Base-by-base conservation (phyloP, 441 rosid species). In the Manihot esculenta region DNA sequence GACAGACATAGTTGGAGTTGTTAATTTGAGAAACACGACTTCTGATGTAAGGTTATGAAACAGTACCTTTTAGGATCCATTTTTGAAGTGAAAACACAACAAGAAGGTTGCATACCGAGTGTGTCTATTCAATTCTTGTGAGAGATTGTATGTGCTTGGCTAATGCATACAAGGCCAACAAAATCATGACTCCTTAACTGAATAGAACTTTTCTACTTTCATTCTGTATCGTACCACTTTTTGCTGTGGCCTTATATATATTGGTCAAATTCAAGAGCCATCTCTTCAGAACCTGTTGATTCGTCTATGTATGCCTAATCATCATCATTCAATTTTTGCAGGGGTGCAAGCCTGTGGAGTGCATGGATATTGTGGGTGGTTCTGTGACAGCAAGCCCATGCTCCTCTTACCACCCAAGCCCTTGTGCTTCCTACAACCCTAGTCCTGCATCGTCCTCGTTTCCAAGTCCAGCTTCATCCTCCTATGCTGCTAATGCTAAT, bases 321-420 rank as follows among this genome's bases (percentile, higher is more conserved):
- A 33, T 69, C 11, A 55, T 56, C 33, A 23, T 77, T 30, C 62
- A 47, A 17, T 49, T 49, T 73, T 38, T 76, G 64, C 75, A 91
- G 94, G 97, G 97, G 69, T 91, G 93, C 82, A 89, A 81, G 54
- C 95, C 95, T 49, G 70, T 79, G 63, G 92, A 88, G 72, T 75
- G 84, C 54, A 83, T 85, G 92, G 93, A 91, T 45, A 77, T 81
- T 12, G 62, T 87, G 59, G 91, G 90, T 57, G 91, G 93, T 56
- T 91, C 97, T 1, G 83, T 91, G 68, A 81, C 92, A 53, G 91
- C 89, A 0, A 88, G 89, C 74, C 90, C 88, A 0, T 83, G 86
- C 67, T 84, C 90, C 13, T 90, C 92, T 2, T 88, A 84, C 85
- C 86, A 83, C 68, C 93, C 87, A 20, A 88, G 87, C 58, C 91